Conservation (phyloP, 2,329 filamentous ascomycete genomes). For the Ophiosphaerella narmari region DNA sequence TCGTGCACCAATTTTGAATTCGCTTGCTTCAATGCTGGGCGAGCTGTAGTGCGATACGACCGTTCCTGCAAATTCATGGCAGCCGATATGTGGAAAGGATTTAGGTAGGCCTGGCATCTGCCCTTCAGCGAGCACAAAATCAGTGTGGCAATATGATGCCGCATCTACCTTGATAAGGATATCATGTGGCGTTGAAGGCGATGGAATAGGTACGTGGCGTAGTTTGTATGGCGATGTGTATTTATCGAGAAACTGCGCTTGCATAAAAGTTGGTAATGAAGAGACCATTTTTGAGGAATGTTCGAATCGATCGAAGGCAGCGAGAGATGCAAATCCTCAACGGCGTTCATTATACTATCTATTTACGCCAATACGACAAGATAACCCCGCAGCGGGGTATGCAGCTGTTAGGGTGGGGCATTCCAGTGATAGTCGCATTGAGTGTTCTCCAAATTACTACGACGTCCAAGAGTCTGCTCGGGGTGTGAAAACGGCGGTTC, state of each 20-base stretch:
- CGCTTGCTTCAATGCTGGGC: conserved; percentile 23
- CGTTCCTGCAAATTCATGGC: conserved; percentile 54
- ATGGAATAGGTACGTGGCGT: conserved; percentile 43
- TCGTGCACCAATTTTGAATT: conserved; percentile 35
- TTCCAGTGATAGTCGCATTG: conserved; percentile 6
- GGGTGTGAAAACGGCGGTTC: too few species aligned
- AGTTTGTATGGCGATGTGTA: conserved; percentile 51
- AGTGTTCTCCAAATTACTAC: neutral
- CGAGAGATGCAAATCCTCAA: neutral
- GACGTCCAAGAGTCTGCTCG: neutral
- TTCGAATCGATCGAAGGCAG: neutral
- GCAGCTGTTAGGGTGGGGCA: conserved; percentile 25
- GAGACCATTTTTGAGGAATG: conserved; percentile 15
- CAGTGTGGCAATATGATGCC: conserved; percentile 55
- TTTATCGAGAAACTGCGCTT: conserved; percentile 48
- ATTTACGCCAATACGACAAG: neutral
- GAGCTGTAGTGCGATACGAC: conserved; percentile 40
- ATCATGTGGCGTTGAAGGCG: conserved; percentile 41
- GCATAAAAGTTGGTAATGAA: conserved; percentile 39
- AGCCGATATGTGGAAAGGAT: conserved; percentile 51
- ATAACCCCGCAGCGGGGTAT: conserved; percentile 36
- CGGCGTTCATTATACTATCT: neutral
- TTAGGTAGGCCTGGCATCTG: conserved; percentile 42
- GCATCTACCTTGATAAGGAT: conserved; percentile 54
- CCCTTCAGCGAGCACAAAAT: conserved; percentile 45